These are phyloP conservation scores for Pisolithus sp. DNA, from an alignment of 768 basidiomycete species.

Conservation along the genomic window DNA sequence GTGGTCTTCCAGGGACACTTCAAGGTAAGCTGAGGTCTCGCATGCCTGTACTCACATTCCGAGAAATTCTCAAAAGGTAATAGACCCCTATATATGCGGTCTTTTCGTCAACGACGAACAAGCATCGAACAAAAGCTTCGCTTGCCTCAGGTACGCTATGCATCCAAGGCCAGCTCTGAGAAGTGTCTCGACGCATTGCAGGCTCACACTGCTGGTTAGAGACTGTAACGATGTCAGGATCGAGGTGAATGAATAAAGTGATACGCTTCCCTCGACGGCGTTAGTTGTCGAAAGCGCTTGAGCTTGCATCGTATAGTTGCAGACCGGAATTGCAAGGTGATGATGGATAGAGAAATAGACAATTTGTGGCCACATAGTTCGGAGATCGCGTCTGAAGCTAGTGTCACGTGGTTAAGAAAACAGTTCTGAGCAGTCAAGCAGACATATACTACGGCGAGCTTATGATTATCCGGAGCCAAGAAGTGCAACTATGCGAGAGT, in stretches of 20 bases:
- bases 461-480: constrained; percentile 38
- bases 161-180: constrained; percentile 69
- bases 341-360: too few relatives aligned
- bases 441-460: constrained; percentile 1
- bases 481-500: constrained; percentile 57
- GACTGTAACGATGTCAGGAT: constrained; percentile 26
- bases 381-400: too few relatives aligned
- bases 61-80: constrained; percentile 77
- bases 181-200: constrained; percentile 66
- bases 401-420: background rate
- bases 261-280: constrained; percentile 17
- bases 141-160: constrained; percentile 68
- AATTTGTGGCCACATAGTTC: too few relatives aligned
- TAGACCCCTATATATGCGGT: constrained; percentile 45
- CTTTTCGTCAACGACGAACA: background rate
- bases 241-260: background rate
- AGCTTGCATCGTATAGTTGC: constrained; percentile 18
- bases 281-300: constrained; percentile 13
- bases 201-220: constrained; percentile 54
- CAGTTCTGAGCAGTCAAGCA: background rate
- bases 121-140: background rate
- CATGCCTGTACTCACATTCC: constrained; percentile 38
- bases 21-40: background rate
- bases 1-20: constrained; percentile 13
- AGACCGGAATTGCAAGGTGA: too few relatives aligned